Conservation (phyloP, 306 rosid genomes). For the Lablab purpureus region DNA sequence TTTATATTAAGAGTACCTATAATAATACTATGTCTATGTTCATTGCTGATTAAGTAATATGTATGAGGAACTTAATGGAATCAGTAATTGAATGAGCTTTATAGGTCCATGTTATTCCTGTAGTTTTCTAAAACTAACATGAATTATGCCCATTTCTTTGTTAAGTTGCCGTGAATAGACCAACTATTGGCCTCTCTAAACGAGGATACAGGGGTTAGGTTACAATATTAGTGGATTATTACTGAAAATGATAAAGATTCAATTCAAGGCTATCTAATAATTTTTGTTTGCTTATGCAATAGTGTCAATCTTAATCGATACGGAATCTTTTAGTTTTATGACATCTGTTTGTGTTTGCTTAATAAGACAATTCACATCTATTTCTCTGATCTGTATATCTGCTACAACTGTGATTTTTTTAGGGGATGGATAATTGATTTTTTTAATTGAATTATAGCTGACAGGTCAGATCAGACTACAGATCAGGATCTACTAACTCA, state of each 20-base stretch:
- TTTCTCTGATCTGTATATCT: conserved; percentile 40
- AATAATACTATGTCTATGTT: background rate
- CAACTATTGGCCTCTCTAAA: conserved; percentile 21
- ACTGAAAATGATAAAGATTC: conserved; percentile 17
- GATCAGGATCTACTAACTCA: conserved; percentile 84
- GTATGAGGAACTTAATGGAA: conserved; percentile 11
- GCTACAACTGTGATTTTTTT: background rate
- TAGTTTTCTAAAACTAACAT: conserved; percentile 21
- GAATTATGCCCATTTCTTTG: conserved; percentile 2
- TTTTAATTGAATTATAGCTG: conserved; percentile 63
- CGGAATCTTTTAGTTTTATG: conserved; percentile 11
- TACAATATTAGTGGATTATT: background rate
- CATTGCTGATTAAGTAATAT: background rate
- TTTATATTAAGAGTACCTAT: conserved; percentile 18
- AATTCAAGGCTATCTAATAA: conserved; percentile 18
- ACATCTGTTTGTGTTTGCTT: conserved; percentile 36
- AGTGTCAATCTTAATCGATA: conserved; percentile 32
- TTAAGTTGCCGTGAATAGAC: conserved; percentile 4
- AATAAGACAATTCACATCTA: conserved; percentile 13
- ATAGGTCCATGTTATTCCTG: background rate
- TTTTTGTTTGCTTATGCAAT: conserved; percentile 8
- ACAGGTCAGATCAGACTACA: conserved; percentile 71
- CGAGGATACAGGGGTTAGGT: conserved; percentile 2
- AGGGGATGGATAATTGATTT: conserved; percentile 40
- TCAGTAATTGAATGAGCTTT: conserved; percentile 11